A percentile compares a stretch with the other conserved stretches of the same genome.
Evolutionary conservation across 78 protist species (phyloP).

Genomic region (Blattamonas nauphoetae): DNA sequence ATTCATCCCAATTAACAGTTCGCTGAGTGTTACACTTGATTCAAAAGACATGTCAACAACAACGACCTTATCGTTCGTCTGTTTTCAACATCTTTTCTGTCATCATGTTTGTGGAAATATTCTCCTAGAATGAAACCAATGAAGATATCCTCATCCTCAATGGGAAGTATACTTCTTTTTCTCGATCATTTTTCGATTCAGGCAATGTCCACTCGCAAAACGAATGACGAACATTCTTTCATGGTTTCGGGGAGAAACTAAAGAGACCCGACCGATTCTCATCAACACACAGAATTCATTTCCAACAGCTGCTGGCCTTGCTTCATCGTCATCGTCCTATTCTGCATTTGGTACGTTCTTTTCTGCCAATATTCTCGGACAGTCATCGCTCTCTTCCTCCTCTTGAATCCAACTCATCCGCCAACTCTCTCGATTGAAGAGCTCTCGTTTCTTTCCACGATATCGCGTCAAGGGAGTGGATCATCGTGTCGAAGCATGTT

Average conservation of each 20-base stretch:
- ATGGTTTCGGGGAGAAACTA: neutral
- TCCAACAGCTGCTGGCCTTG: conserved; percentile 41
- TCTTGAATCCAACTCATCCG: no score
- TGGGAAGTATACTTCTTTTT: no score
- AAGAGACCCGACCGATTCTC: neutral
- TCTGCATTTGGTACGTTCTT: conserved; percentile 1
- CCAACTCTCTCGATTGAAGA: no score
- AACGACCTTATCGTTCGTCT: neutral
- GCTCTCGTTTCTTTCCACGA: no score
- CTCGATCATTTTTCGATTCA: no score
- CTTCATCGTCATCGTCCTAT: conserved; percentile 24
- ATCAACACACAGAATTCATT: conserved; percentile 20
- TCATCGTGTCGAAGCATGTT: conserved; percentile 28
- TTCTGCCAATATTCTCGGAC: no score
- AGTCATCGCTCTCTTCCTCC: no score
- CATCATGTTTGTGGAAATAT: no score
- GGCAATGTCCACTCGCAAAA: neutral
- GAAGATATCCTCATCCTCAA: no score
- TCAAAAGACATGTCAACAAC: neutral
- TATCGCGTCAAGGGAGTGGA: conserved; percentile 32
- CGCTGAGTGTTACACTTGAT: conserved; percentile 22
- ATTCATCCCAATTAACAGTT: conserved; percentile 12
- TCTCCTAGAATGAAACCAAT: no score
- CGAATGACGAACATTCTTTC: neutral
- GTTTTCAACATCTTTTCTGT: no score